Evolutionary conservation across 2,329 filamentous ascomycete genomes (phyloP), one percentile per base, ranked within the genome.

Genomic region (Mariannaea elegans): DNA sequence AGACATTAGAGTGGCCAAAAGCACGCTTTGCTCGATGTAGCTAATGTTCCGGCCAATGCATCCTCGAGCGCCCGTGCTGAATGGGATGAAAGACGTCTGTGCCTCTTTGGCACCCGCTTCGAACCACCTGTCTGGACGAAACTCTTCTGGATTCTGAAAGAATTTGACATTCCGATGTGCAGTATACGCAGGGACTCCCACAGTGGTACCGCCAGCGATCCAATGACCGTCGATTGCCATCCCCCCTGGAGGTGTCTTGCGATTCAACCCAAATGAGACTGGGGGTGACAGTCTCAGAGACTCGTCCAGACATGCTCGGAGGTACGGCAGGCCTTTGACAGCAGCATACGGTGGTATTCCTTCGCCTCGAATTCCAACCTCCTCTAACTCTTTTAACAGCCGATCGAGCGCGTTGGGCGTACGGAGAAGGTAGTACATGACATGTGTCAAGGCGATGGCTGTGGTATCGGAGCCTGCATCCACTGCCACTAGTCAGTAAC

Each of bases 401-500:
- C 76, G 78, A 0, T 51, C 59, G 19, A 83, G 65, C 14, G 62
- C 65, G 2, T 63, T 39, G 0, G 83, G 81, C 60, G 82, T 73
- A 61, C 79, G 77, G 42, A 86, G 72, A 2, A 88, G 76, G 61
- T 81, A 77, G 66, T 81, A 83, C 70, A 87, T 76, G 36, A 81
- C 80, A 62, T 86, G 84, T 8, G 78, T 77, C 65, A 87, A 78
- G 9, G 83, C 75, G 68, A 76, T 75, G 14, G 72, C 71, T 1
- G 83, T 85, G 0, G 83, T 85, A 23, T 79, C 81, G 4, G 74
- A 78, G 6, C 83, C 83, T 1, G 83, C 84, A 62, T 77, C 78
- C 64, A 79, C 79, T 77, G 85, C 84, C 66, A 81, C 82, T 7
- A 23, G 23, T 53, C 7, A 53, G 27, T 18, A 32, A 1, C 5